These are phyloP conservation scores for Lichtheimia corymbifera DNA, from an alignment of 371 early-diverging fungal genomes.

Conservation along the genomic window DNA sequence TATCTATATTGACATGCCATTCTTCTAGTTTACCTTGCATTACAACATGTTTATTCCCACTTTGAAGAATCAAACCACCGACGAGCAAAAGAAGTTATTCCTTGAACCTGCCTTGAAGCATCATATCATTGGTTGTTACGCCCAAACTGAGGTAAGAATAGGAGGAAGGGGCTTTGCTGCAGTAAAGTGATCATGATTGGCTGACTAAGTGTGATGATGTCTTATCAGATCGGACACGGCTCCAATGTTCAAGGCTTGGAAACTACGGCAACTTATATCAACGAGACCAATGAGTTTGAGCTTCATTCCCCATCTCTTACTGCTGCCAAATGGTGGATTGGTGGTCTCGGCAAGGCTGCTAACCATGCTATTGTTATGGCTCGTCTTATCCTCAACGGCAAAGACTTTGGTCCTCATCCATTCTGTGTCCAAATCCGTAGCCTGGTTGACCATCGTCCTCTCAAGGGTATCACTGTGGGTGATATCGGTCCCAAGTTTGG, in stretches of 20 bases:
- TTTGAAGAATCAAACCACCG: conserved; percentile 70
- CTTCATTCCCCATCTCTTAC: conserved; percentile 83
- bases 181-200: background rate
- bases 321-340: conserved; percentile 91
- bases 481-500: conserved; percentile 94
- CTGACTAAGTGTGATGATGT: background rate
- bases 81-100: conserved; percentile 79
- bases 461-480: conserved; percentile 85
- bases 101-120: conserved; percentile 71
- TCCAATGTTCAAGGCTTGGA: conserved; percentile 87
- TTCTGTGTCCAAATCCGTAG: conserved; percentile 90
- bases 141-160: conserved; percentile 70
- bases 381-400: conserved; percentile 76
- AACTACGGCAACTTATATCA: conserved; percentile 85
- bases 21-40: conserved; percentile 46
- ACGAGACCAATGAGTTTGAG: conserved; percentile 82
- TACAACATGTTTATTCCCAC: conserved; percentile 80
- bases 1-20: background rate
- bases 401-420: conserved; percentile 81
- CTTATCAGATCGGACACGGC: conserved; percentile 62
- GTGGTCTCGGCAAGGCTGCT: conserved; percentile 67
- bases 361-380: conserved; percentile 92
- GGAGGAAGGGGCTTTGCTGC: background rate
- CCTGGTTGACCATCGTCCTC: conserved; percentile 68
- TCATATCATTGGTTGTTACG: conserved; percentile 85